These are phyloP conservation scores for Moniliella sp. DNA, from an alignment of 1,284 basidiomycete species.

Conservation along the genomic window DNA sequence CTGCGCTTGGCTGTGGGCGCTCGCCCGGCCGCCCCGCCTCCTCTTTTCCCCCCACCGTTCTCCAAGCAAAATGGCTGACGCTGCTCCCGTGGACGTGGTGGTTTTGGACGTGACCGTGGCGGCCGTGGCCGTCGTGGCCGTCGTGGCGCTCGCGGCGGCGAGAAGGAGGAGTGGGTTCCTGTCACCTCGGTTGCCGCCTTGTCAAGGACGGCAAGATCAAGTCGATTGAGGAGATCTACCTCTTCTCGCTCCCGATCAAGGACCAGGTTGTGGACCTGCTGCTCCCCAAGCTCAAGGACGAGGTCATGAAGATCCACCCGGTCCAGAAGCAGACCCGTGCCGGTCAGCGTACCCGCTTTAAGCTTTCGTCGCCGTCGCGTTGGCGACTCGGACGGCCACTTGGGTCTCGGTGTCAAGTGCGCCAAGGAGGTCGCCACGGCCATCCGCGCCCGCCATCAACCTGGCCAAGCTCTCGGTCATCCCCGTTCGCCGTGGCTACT, in stretches of 20 bases:
- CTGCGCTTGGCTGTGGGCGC: background rate
- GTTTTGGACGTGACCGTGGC: slow-evolving; percentile 42
- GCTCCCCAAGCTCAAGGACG: slow-evolving; percentile 41
- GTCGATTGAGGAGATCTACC: slow-evolving; percentile 99
- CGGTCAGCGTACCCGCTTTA: slow-evolving; percentile 98
- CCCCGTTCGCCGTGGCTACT: slow-evolving; percentile 93
- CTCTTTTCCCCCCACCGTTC: background rate
- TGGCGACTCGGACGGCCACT: slow-evolving; percentile 81
- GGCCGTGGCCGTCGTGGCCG: slow-evolving; percentile 69
- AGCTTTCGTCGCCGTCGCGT: slow-evolving; percentile 97
- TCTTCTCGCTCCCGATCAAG: slow-evolving; percentile 74
- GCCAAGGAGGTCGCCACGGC: slow-evolving; percentile 96
- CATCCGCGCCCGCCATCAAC: slow-evolving; percentile 94
- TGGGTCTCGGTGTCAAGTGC: slow-evolving; percentile 98
- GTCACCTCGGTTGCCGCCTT: slow-evolving; percentile 95
- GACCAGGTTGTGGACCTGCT: slow-evolving; percentile 33
- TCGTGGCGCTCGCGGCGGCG: slow-evolving; percentile 90
- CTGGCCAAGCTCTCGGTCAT: slow-evolving; percentile 84
- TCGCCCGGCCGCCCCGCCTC: background rate
- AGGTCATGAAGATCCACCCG: slow-evolving; percentile 99
- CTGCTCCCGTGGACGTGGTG: slow-evolving; percentile 41
- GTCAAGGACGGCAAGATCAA: slow-evolving; percentile 99
- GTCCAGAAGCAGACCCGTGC: slow-evolving; percentile 99
- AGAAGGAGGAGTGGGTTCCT: slow-evolving; percentile 79
- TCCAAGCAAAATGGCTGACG: slow-evolving; percentile 29